Conservation (phyloP, 495 filamentous ascomycete species). For the Talaromyces stipitatus region DNA sequence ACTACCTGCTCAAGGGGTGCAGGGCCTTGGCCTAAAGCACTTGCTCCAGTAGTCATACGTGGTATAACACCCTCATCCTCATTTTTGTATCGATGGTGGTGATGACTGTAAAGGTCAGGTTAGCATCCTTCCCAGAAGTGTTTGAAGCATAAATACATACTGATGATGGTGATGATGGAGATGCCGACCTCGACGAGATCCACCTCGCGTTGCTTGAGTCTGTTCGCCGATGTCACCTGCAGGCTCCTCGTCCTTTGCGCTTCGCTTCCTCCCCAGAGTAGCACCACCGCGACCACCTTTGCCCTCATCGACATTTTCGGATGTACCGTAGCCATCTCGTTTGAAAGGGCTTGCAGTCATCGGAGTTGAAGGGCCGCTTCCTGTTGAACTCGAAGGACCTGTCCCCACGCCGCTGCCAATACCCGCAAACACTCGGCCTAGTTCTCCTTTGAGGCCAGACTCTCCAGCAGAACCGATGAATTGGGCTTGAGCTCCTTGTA, state of each 20-base stretch:
- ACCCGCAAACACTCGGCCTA: slow-evolving; percentile 85
- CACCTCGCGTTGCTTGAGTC: slow-evolving; percentile 48
- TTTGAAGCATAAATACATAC: slow-evolving; percentile 54
- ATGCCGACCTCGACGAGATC: slow-evolving; percentile 47
- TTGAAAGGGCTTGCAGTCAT: slow-evolving; percentile 49
- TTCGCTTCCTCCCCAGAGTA: slow-evolving; percentile 47
- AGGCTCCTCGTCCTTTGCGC: slow-evolving; percentile 45
- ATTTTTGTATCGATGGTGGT: slow-evolving; percentile 68
- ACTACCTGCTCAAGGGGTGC: slow-evolving; percentile 28
- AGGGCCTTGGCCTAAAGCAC: slow-evolving; percentile 28
- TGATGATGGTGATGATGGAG: slow-evolving; percentile 51
- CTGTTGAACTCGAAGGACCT: slow-evolving; percentile 35
- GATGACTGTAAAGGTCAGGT: slow-evolving; percentile 45
- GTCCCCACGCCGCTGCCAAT: slow-evolving; percentile 78
- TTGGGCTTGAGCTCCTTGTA: slow-evolving; percentile 82
- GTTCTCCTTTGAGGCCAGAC: slow-evolving; percentile 82
- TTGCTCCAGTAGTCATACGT: slow-evolving; percentile 20
- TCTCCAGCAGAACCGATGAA: slow-evolving; percentile 67
- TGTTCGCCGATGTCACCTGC: slow-evolving; percentile 53
- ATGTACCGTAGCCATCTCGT: slow-evolving; percentile 31
- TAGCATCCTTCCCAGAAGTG: slow-evolving; percentile 12
- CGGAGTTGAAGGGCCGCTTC: slow-evolving; percentile 48
- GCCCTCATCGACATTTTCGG: slow-evolving; percentile 28
- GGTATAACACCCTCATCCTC: slow-evolving; percentile 50
- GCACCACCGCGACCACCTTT: slow-evolving; percentile 41